Evolutionary conservation across 495 filamentous ascomycete genomes (phyloP), one percentile per base, ranked within the genome.

Genomic region (Aspergillus ellipticus): DNA sequence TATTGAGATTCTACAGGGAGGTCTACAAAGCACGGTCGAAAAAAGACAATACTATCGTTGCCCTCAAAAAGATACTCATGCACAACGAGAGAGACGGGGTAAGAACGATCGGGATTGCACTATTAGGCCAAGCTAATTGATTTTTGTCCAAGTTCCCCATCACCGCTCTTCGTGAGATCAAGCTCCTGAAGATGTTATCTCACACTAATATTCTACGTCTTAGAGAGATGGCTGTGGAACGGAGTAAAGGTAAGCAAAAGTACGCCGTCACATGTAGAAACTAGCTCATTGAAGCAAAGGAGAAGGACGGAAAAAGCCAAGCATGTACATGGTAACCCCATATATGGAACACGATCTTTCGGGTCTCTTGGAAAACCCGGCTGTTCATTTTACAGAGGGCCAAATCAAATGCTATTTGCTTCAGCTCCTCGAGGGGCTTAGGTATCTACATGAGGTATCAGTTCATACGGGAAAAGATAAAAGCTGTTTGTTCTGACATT

Each of bases 301-400:
- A 47, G 89, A 92, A 68, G 90, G 89, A 61, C 82, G 85, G 47
- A 94, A 92, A 70, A 85, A 87, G 55, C 86, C 89, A 0, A 89
- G 90, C 67, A 89, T 97, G 80, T 97, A 96, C 68, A 99, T 99
- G 94, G 94, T 97, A 49, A 96, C 86, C 21, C 93, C 92, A 29
- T 99, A 97, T 67, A 96, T 97, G 93, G 94, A 97, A 63, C 94
- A 99, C 67, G 94, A 99, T 67, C 80, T 99, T 6, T 96, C 93
- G 16, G 94, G 94, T 51, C 82, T 99, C 13, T 82, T 99, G 57
- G 94, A 97, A 66, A 99, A 99, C 60, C 92, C 93, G 24, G 81
- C 83, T 5, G 92, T 97, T 51, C 81, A 82, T 13, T 90, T 99
- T 57, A 89, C 85, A 8, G 85, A 91, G 64, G 82, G 88, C 6